These are phyloP conservation scores for Herpetospermum pedunculosum DNA, from an alignment of 306 rosid genomes.

Conservation along the genomic window DNA sequence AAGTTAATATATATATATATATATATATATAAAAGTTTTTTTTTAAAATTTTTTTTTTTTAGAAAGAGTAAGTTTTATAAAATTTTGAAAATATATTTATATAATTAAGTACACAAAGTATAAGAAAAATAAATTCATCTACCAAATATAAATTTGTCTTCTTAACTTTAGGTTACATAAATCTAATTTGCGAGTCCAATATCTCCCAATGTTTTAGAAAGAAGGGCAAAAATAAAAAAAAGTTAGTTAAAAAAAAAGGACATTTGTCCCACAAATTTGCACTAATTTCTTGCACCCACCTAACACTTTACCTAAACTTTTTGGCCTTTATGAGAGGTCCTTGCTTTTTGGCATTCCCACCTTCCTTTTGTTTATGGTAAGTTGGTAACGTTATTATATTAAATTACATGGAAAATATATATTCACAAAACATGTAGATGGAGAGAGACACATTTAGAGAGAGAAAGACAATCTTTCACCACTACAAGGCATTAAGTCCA, in stretches of 20 bases:
- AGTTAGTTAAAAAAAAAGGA: constrained; percentile 4
- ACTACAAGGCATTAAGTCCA: not conserved
- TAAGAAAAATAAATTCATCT: too few relatives aligned
- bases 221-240: not conserved
- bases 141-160: too few relatives aligned
- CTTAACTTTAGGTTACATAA: not conserved
- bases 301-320: constrained; percentile 36
- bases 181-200: not conserved
- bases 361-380: not conserved
- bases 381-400: too few relatives aligned
- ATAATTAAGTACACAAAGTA: not conserved
- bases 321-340: constrained; percentile 28
- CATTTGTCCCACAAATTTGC: constrained; percentile 26
- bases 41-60: too few relatives aligned
- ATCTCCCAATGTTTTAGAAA: not conserved
- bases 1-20: too few relatives aligned
- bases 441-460: not conserved
- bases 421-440: not conserved
- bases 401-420: not conserved
- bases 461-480: not conserved
- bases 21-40: too few relatives aligned
- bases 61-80: too few relatives aligned
- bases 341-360: not conserved
- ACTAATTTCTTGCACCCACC: constrained; percentile 21
- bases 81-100: too few relatives aligned